Conservation (phyloP, 1,284 basidiomycete genomes). For the Golubevia pallescens region DNA sequence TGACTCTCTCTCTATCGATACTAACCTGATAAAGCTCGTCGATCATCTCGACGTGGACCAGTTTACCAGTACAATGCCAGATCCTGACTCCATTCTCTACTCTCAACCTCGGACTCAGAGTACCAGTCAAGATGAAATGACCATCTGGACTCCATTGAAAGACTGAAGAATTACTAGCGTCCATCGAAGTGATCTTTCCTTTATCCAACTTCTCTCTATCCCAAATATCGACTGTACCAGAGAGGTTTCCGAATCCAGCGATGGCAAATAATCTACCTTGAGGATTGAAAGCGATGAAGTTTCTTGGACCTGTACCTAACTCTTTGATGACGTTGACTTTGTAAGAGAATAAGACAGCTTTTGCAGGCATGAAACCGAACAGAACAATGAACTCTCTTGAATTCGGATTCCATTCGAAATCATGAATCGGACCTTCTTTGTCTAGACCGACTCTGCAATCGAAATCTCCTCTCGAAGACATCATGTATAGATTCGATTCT, state of each 20-base stretch:
- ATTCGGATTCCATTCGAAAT: conserved; percentile 63
- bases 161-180: conserved; percentile 56
- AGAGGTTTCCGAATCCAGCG: conserved; percentile 61
- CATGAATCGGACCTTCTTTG: conserved; percentile 64
- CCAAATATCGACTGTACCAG: conserved; percentile 61
- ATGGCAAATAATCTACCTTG: conserved; percentile 58
- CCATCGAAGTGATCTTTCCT: conserved; percentile 55
- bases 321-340: conserved; percentile 62
- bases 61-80: conserved; percentile 60
- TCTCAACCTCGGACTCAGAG: conserved; percentile 54
- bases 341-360: conserved; percentile 59
- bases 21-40: conserved; percentile 54
- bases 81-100: conserved; percentile 62
- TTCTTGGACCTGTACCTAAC: conserved; percentile 57
- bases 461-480: conserved; percentile 60
- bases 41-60: conserved; percentile 61
- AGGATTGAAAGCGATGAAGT: conserved; percentile 62
- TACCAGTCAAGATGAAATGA: conserved; percentile 57
- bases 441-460: conserved; percentile 63
- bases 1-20: neutral
- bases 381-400: conserved; percentile 59
- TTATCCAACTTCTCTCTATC: conserved; percentile 50
- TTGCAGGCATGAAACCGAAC: conserved; percentile 64
- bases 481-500: conserved; percentile 63
- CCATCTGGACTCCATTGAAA: conserved; percentile 63